Evolutionary conservation across 129 eudicot genomes (phyloP).

Genomic region (Pittosporum tobira): DNA sequence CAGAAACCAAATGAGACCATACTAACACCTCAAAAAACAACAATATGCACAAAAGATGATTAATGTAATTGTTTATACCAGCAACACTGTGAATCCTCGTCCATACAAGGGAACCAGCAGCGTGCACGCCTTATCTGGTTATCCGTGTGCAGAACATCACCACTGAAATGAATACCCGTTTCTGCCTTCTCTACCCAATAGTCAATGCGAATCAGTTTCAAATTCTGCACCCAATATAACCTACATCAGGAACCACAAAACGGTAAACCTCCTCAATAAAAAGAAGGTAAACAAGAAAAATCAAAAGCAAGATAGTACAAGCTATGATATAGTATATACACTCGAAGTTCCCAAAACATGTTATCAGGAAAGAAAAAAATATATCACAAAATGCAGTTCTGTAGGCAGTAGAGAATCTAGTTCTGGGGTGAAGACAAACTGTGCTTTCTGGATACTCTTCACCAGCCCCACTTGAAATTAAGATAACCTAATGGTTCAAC

Average conservation of each 20-base stretch:
- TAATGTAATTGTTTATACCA: conserved; percentile 40
- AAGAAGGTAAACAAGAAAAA: not conserved
- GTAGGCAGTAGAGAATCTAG: not conserved
- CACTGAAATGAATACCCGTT: conserved; percentile 76
- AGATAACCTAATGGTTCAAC: too few relatives aligned
- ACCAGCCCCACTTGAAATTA: not conserved
- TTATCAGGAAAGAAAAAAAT: too few relatives aligned
- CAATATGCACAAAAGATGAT: not conserved
- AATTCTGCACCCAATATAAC: conserved; percentile 88
- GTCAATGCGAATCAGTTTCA: conserved; percentile 65
- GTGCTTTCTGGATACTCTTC: not conserved
- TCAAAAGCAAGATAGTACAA: not conserved
- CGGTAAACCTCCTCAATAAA: conserved; percentile 22
- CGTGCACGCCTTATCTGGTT: conserved; percentile 95
- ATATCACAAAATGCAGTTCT: not conserved
- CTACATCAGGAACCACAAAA: conserved; percentile 52
- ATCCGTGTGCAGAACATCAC: conserved; percentile 61
- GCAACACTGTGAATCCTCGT: conserved; percentile 75
- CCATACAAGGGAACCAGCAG: conserved; percentile 99
- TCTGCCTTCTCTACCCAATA: conserved; percentile 96
- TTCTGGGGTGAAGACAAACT: conserved; percentile 1
- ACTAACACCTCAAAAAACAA: not conserved
- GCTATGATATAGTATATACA: not conserved
- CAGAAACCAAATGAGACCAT: conserved; percentile 4
- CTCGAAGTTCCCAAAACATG: conserved; percentile 1